Percentiles rank a stretch among this genome's conserved stretches.
These are phyloP conservation scores for Neonothopanus nambi DNA, from an alignment of 1,284 basidiomycete genomes.

Conservation along the genomic window DNA sequence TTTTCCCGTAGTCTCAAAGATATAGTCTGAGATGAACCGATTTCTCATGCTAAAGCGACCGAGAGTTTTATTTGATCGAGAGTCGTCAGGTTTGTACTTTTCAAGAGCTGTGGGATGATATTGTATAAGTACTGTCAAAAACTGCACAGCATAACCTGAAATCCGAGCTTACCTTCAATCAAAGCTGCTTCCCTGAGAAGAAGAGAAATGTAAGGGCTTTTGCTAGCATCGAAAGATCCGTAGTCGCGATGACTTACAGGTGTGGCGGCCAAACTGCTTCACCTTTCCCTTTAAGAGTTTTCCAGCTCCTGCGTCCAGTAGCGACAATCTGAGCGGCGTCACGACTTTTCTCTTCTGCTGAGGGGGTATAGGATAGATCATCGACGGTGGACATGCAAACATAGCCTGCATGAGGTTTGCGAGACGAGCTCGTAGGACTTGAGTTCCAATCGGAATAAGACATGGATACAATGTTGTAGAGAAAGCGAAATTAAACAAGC, in stretches of 20 bases:
- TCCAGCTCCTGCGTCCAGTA: constrained; percentile 52
- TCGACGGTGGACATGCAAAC: constrained; percentile 37
- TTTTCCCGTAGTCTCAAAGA: constrained; percentile 52
- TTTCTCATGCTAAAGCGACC: constrained; percentile 58
- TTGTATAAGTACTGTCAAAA: background rate
- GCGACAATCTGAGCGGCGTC: constrained; percentile 35
- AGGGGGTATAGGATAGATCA: constrained; percentile 38
- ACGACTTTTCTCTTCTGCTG: constrained; percentile 34
- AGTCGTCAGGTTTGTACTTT: constrained; percentile 47
- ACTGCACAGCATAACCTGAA: background rate
- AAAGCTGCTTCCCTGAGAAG: constrained; percentile 51
- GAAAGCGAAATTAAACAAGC: background rate
- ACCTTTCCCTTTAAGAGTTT: constrained; percentile 55
- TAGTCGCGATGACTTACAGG: constrained; percentile 33
- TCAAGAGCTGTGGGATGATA: constrained; percentile 39
- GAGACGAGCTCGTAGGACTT: constrained; percentile 19
- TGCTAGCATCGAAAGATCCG: background rate
- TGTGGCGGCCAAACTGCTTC: constrained; percentile 64
- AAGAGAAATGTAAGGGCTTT: constrained; percentile 8
- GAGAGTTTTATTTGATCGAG: constrained; percentile 41
- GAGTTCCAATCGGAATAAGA: constrained; percentile 4
- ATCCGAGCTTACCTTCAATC: constrained; percentile 45
- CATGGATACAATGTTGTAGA: background rate
- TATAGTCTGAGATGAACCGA: constrained; percentile 59
- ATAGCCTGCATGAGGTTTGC: constrained; percentile 25